Evolutionary conservation across 352 stramenopile genomes (phyloP).

Genomic region (Albugo laibachii): DNA sequence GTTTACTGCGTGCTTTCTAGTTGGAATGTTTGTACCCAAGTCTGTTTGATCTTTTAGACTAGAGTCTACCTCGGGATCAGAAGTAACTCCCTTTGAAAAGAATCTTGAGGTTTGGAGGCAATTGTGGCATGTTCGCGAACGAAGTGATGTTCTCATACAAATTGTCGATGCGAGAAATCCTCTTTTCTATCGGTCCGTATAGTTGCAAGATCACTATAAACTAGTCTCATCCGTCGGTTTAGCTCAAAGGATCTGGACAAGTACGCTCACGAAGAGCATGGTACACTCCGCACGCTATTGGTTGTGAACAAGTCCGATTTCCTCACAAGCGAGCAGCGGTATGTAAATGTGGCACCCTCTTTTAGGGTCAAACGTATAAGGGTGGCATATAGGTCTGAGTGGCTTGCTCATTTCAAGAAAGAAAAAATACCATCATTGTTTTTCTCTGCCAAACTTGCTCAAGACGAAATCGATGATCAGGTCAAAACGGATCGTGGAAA

Average conservation of each 20-base stretch:
- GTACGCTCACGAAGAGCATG: conserved; percentile 88
- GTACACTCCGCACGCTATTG: conserved; percentile 82
- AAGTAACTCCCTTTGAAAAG: conserved; percentile 99
- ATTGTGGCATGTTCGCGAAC: conserved; percentile 97
- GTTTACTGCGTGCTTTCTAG: conserved; percentile 8
- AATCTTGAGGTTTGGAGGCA: conserved; percentile 99
- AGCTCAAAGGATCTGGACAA: conserved; percentile 88
- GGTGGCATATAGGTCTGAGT: conserved; percentile 34
- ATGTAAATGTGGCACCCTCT: neutral
- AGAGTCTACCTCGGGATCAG: conserved; percentile 54
- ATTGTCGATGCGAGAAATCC: conserved; percentile 98
- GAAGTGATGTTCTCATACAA: conserved; percentile 94
- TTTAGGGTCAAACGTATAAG: neutral
- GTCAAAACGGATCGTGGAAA: conserved; percentile 32
- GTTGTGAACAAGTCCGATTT: conserved; percentile 99
- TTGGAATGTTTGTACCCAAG: conserved; percentile 1
- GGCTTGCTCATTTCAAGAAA: conserved; percentile 89
- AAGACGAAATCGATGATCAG: conserved; percentile 79
- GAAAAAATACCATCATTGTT: conserved; percentile 89
- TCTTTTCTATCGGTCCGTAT: conserved; percentile 86
- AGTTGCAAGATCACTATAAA: neutral
- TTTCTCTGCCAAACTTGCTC: conserved; percentile 92
- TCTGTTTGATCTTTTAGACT: conserved; percentile 15
- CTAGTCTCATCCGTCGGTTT: neutral
- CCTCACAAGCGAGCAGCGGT: conserved; percentile 83